Percentiles rank a stretch among this genome's conserved stretches.
phyloP scores from a whole-genome alignment of 148 eudicot genomes.

The Rhododendron kiyosumense region DNA sequence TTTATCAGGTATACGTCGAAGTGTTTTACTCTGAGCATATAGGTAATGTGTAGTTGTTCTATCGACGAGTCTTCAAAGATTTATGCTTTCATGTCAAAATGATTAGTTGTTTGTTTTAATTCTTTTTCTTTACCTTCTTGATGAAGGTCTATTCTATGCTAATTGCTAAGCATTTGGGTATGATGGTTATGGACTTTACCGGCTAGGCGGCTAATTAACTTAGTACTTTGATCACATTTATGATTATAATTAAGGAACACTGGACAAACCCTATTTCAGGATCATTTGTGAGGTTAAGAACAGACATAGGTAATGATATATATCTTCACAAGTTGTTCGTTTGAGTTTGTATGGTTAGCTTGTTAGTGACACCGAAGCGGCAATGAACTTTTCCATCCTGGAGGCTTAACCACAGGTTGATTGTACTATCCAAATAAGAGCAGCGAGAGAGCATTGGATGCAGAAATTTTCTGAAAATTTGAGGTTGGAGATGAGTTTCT shows the following conservation, averaged over 20 bases:
- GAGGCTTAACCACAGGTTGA: background rate
- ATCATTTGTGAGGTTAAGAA: background rate
- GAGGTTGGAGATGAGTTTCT: background rate
- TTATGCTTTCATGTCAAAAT: background rate
- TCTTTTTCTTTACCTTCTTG: background rate
- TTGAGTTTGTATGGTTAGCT: background rate
- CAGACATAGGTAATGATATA: no score
- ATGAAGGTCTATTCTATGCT: background rate
- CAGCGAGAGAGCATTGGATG: background rate
- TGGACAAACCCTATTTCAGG: background rate
- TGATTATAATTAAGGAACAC: background rate
- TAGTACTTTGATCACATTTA: background rate
- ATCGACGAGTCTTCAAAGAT: background rate
- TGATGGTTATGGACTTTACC: background rate
- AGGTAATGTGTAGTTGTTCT: no score
- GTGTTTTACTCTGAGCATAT: background rate
- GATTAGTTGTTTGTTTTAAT: background rate
- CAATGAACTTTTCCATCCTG: background rate
- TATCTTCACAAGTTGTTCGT: background rate
- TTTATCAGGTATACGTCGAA: slow-evolving; percentile 68
- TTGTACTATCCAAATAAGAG: background rate
- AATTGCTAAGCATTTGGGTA: background rate
- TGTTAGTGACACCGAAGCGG: background rate
- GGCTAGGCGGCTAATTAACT: background rate
- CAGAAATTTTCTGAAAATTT: background rate